A percentile compares a stretch with the other conserved stretches of the same genome.
These are phyloP conservation scores for Phaffomyces antillensis DNA, from an alignment of 805 yeast species.

Conservation along the genomic window DNA sequence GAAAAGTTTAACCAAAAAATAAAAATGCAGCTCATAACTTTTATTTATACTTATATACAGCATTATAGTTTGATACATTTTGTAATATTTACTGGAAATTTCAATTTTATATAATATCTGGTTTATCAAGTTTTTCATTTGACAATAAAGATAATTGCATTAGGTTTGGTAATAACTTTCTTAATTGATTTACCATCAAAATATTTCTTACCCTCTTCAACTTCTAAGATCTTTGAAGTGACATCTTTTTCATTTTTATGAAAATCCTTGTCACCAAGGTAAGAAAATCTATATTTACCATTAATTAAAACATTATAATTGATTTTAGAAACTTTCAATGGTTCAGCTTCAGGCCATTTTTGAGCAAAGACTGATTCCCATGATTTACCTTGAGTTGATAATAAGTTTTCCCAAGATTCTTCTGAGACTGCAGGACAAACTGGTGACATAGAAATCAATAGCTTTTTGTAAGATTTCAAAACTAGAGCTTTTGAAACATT, in stretches of 20 bases:
- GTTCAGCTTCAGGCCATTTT: conserved; percentile 57
- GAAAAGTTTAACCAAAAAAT: conserved; percentile 34
- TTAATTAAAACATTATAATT: conserved; percentile 61
- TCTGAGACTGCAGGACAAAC: conserved; percentile 78
- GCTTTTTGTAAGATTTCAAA: conserved; percentile 40
- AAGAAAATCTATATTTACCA: conserved; percentile 57
- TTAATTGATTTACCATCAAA: conserved; percentile 35
- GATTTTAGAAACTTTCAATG: conserved; percentile 28
- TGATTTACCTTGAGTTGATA: conserved; percentile 15
- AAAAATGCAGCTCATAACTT: conserved; percentile 4
- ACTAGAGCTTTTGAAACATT: conserved; percentile 35
- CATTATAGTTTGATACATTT: no score
- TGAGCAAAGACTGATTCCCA: conserved; percentile 48
- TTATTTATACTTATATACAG: not conserved
- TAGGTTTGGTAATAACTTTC: conserved; percentile 48
- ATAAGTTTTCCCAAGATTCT: conserved; percentile 63
- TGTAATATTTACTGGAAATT: no score
- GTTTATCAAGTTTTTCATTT: not conserved
- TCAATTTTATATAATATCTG: not conserved
- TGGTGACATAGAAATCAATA: conserved; percentile 66
- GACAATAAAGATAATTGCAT: conserved; percentile 19
- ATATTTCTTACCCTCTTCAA: conserved; percentile 35
- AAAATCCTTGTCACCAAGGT: conserved; percentile 31
- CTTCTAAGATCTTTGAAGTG: conserved; percentile 24
- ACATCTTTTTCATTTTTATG: conserved; percentile 31